phyloP scores from a whole-genome alignment of 2,329 filamentous ascomycete species.

The Talaromyces rugulosus region DNA sequence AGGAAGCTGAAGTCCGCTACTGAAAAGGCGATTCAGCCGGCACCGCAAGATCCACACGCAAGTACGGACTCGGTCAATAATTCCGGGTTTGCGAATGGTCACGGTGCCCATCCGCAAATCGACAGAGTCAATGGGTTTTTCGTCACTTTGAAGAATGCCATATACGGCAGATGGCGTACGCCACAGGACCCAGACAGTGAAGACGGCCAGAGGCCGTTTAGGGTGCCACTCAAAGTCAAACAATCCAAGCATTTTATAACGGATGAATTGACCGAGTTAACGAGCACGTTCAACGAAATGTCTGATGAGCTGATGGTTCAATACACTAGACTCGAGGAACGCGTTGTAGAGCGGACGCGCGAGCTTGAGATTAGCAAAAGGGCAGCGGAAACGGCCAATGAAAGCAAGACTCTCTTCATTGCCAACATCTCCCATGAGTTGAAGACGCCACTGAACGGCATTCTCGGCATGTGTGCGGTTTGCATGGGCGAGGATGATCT shows the following conservation, averaged over 20 bases:
- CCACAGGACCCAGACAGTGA: constrained; percentile 5
- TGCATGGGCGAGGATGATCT: constrained; percentile 89
- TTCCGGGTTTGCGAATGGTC: neutral
- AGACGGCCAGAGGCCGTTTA: constrained; percentile 49
- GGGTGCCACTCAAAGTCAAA: constrained; percentile 78
- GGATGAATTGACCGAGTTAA: constrained; percentile 81
- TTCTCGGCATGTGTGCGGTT: constrained; percentile 85
- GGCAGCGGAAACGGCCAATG: constrained; percentile 88
- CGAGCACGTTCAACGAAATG: constrained; percentile 87
- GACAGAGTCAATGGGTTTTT: neutral
- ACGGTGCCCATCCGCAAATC: neutral
- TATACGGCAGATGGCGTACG: constrained; percentile 1
- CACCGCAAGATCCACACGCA: constrained; percentile 22
- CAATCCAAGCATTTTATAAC: constrained; percentile 71
- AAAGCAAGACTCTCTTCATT: constrained; percentile 93
- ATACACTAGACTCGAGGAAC: constrained; percentile 77
- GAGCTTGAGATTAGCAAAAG: constrained; percentile 87
- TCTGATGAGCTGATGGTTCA: constrained; percentile 83
- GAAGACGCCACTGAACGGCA: constrained; percentile 88
- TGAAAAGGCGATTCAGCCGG: constrained; percentile 64
- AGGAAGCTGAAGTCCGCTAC: constrained; percentile 71
- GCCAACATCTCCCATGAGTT: constrained; percentile 84
- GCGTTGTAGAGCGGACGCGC: constrained; percentile 75
- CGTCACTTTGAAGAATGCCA: neutral
- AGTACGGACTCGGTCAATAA: neutral